Base-by-base conservation (phyloP, 1,139 yeast genomes). In the Zygosaccharomyces sapae region DNA sequence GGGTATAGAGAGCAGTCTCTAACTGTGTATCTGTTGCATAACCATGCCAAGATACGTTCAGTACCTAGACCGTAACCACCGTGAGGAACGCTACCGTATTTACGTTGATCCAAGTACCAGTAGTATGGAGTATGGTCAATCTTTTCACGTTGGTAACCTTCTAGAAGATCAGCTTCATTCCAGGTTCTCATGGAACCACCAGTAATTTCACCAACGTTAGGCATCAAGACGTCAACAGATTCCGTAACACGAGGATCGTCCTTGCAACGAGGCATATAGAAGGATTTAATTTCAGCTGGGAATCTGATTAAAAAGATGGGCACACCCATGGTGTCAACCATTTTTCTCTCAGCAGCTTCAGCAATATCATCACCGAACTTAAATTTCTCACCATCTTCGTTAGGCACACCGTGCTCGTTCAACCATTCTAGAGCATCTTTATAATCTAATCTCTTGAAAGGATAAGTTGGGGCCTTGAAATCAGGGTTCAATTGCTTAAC, bases 51-150 rank as follows among this genome's bases (percentile, higher is more conserved):
- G 62, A 92, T 87, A 73, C 99, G 86, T 75, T 92, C 99, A 43
- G 97, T 87, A 57, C 99, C 99, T 57, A 92, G 72, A 63, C 99
- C 99, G 72, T 92, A 92, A 57, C 99, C 99, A 69, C 99, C 99
- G 67, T 92, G 98, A 42, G 97, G 97, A 72, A 88, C 87, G 22
- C 97, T 84, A 69, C 99, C 99, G 71, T 94, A 90, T 72, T 85
- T 85, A 72, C 98, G 83, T 73, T 85, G 94, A 68, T 92, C 98
- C 53, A 81, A 80, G 72, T 87, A 92, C 97, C 97, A 92, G 76
- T 92, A 90, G 78, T 92, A 92, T 25, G 83, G 74, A 27, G 73
- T 75, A 50, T 88, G 78, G 65, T 83, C 83, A 62, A 92, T 86
- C 47, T 83, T 82, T 74, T 92, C 98, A 70, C 97, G 86, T 73